These are phyloP conservation scores for Dothistroma pini DNA, from an alignment of 2,329 filamentous ascomycete species.

Conservation along the genomic window DNA sequence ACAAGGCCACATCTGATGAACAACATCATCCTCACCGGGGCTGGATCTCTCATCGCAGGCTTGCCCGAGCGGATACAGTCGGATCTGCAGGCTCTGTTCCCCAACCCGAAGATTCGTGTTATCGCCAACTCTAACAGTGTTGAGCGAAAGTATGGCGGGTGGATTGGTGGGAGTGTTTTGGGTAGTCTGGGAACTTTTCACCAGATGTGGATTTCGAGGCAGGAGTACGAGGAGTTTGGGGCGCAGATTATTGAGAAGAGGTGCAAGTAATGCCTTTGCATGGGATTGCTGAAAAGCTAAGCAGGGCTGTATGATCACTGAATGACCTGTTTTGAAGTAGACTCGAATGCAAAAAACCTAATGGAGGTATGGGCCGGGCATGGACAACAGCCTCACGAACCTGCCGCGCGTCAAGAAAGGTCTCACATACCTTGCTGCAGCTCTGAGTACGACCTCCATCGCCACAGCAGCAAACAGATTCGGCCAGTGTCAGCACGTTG, in stretches of 20 bases:
- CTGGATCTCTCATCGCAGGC: slow-evolving; percentile 79
- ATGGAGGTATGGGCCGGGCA: too few relatives aligned
- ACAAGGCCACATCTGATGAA: slow-evolving; percentile 75
- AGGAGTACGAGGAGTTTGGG: slow-evolving; percentile 97
- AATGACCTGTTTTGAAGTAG: not conserved
- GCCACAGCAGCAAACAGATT: too few relatives aligned
- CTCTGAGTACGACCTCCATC: too few relatives aligned
- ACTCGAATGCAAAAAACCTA: not conserved
- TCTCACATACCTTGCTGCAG: too few relatives aligned
- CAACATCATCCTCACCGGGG: slow-evolving; percentile 92
- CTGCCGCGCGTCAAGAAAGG: too few relatives aligned
- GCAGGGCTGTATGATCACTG: not conserved
- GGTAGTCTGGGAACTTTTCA: slow-evolving; percentile 96
- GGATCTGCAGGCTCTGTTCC: slow-evolving; percentile 77
- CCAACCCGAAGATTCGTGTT: slow-evolving; percentile 80
- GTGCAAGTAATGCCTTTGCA: slow-evolving; percentile 63
- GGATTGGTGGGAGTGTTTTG: slow-evolving; percentile 95
- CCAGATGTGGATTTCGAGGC: slow-evolving; percentile 97
- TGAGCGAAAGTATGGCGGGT: slow-evolving; percentile 87
- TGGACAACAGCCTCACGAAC: too few relatives aligned
- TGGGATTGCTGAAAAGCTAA: not conserved
- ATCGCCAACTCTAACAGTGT: slow-evolving; percentile 81
- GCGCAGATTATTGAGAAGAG: slow-evolving; percentile 88
- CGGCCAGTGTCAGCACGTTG: too few relatives aligned
- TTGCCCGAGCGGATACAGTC: slow-evolving; percentile 87